Evolutionary conservation across 345 rosid species (phyloP), one percentile per base, ranked within the genome.

Genomic region (Clausena lansium): DNA sequence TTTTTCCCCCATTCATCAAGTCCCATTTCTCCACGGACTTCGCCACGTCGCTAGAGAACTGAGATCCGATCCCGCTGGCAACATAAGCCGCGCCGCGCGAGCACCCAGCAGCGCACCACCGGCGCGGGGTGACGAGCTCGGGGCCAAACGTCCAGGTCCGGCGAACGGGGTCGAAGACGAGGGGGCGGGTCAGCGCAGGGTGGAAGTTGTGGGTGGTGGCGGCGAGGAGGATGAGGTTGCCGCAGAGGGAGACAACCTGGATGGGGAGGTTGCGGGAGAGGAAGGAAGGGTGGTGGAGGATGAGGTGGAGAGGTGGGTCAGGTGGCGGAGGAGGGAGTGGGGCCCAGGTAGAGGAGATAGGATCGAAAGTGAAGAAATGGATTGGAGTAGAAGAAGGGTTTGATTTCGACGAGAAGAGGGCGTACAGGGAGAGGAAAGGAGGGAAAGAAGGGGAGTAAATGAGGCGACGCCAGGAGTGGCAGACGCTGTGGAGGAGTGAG

Each of bases 391-490:
- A 76, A 45, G 84, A 58, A 5, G 85, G 58, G n/a, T 75, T 61
- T 8, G 78, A 63, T 25, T 6, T 5, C 25, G 88, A 80, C 9
- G 90, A 78, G 57, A 85, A 76, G 25, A 90, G 59, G 10, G 89
- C 67, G 71, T 88, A 90, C 1, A 90, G 67, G 69, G 89, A 87
- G 17, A 78, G 86, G 70, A 79, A 85, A 28, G 89, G 88, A 71
- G 91, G 89, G 79, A 83, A 84, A 64, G 84, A 61, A 28, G 90
- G 85, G 10, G 85, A 80, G 76, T 88, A 90, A 67, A 88, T 78
- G 19, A 90, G 77, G 11, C 87, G 85, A 1, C 89, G 84, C 93
- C 93, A 90, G n/a, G 90, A 80, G 60, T 75, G 83, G 76, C 88
- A 86, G 65, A 90, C 85, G 36, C 86, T 76, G 86, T 59, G 83